Evolutionary conservation across 2,329 filamentous ascomycete genomes (phyloP).

Genomic region (Dactylellina drechsleri): DNA sequence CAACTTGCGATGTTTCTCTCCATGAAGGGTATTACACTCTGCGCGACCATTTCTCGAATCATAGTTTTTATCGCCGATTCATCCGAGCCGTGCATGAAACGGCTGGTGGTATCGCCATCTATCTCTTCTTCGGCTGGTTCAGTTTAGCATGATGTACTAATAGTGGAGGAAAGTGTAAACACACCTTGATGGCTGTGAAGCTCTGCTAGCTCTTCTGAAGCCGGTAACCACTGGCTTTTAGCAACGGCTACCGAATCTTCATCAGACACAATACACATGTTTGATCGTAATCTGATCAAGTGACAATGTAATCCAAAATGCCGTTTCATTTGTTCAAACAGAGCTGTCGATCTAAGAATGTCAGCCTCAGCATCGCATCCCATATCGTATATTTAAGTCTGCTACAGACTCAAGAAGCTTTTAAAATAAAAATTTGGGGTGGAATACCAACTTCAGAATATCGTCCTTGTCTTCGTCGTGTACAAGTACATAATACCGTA

Average conservation of each 20-base stretch:
- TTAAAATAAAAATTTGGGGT: conserved; percentile 1
- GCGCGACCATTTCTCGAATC: conserved; percentile 91
- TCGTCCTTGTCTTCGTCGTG: conserved; percentile 97
- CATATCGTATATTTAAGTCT: neutral
- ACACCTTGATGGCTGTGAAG: conserved; percentile 66
- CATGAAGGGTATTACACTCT: conserved; percentile 96
- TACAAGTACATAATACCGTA: conserved; percentile 94
- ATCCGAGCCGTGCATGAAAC: conserved; percentile 91
- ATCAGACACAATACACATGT: conserved; percentile 85
- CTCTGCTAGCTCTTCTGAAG: conserved; percentile 81
- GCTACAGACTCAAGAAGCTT: conserved; percentile 16
- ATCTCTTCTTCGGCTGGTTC: conserved; percentile 69
- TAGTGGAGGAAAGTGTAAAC: conserved; percentile 4
- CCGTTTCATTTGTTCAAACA: conserved; percentile 99
- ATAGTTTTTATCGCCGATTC: conserved; percentile 87
- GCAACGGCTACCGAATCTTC: conserved; percentile 88
- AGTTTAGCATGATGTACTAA: neutral
- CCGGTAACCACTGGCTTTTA: conserved; percentile 86
- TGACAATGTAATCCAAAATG: conserved; percentile 97
- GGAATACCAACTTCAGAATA: conserved; percentile 71
- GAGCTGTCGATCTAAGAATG: conserved; percentile 71
- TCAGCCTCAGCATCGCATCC: conserved; percentile 43
- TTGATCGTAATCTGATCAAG: conserved; percentile 83
- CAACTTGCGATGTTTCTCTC: conserved; percentile 88
- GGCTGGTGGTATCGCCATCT: conserved; percentile 74